These are phyloP conservation scores for Candida cerambycidarum DNA, from an alignment of 805 yeast species.

Conservation along the genomic window DNA sequence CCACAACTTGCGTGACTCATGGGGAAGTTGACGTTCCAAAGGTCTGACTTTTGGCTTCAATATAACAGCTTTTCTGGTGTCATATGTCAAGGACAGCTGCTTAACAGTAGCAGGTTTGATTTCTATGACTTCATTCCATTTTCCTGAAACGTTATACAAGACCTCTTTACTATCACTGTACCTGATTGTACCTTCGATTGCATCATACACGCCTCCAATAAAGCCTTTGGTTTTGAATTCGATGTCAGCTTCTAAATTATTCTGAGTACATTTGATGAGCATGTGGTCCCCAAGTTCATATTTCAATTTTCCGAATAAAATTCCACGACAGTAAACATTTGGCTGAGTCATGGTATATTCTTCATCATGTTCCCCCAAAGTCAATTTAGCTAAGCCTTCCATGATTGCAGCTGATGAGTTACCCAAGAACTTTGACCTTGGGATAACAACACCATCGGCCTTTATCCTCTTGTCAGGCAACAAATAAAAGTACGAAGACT, in stretches of 20 bases:
- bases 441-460: slow-evolving; percentile 86
- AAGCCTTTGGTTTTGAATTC: slow-evolving; percentile 96
- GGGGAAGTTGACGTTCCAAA: slow-evolving; percentile 71
- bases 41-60: slow-evolving; percentile 73
- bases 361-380: slow-evolving; percentile 60
- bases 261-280: slow-evolving; percentile 61
- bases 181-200: slow-evolving; percentile 73
- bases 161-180: slow-evolving; percentile 43
- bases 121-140: slow-evolving; percentile 88
- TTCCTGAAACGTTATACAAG: slow-evolving; percentile 72
- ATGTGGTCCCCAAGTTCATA: slow-evolving; percentile 93
- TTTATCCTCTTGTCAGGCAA: slow-evolving; percentile 79
- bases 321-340: slow-evolving; percentile 91
- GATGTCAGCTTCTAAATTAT: slow-evolving; percentile 68
- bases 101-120: slow-evolving; percentile 52
- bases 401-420: slow-evolving; percentile 96
- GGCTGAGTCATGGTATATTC: slow-evolving; percentile 95
- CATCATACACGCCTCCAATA: slow-evolving; percentile 88
- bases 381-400: slow-evolving; percentile 83
- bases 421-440: slow-evolving; percentile 86
- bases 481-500: slow-evolving; percentile 87
- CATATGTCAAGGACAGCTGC: slow-evolving; percentile 41
- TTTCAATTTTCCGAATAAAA: slow-evolving; percentile 84
- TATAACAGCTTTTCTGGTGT: slow-evolving; percentile 52
- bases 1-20: slow-evolving; percentile 87